phyloP scores from a whole-genome alignment of 129 eudicot genomes.

The Flaveria linearis region DNA sequence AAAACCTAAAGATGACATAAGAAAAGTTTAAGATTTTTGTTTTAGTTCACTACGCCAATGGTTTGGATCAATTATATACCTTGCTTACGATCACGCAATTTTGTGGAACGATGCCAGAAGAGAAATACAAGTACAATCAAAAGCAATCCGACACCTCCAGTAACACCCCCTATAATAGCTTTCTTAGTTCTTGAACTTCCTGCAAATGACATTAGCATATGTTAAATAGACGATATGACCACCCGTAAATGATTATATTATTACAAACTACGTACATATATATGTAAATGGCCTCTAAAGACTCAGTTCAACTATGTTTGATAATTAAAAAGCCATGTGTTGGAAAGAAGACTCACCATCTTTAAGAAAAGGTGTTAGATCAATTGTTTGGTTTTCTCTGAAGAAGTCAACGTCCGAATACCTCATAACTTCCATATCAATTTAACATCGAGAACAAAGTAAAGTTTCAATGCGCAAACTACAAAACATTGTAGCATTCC shows the following conservation, averaged over 20 bases:
- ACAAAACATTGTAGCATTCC: too few species aligned
- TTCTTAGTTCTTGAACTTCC: background rate
- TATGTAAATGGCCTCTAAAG: background rate
- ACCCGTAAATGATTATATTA: background rate
- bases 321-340: background rate
- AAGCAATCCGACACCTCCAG: background rate
- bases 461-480: too few species aligned
- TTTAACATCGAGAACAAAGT: too few species aligned
- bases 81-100: background rate
- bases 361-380: slow-evolving; percentile 26
- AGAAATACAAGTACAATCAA: background rate
- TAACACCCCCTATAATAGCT: background rate
- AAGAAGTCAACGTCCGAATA: slow-evolving; percentile 6
- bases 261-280: background rate
- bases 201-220: background rate
- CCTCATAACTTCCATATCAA: too few species aligned
- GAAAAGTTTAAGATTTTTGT: background rate
- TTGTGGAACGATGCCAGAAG: background rate
- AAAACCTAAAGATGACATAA: background rate
- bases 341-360: background rate
- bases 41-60: background rate
- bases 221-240: background rate
- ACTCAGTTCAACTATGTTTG: background rate
- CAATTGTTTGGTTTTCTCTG: slow-evolving; percentile 24
- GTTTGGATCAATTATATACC: background rate